A percentile compares a stretch with the other conserved stretches of the same genome.
phyloP scores from a whole-genome alignment of 768 basidiomycete genomes.

The Tulasnella sp. region DNA sequence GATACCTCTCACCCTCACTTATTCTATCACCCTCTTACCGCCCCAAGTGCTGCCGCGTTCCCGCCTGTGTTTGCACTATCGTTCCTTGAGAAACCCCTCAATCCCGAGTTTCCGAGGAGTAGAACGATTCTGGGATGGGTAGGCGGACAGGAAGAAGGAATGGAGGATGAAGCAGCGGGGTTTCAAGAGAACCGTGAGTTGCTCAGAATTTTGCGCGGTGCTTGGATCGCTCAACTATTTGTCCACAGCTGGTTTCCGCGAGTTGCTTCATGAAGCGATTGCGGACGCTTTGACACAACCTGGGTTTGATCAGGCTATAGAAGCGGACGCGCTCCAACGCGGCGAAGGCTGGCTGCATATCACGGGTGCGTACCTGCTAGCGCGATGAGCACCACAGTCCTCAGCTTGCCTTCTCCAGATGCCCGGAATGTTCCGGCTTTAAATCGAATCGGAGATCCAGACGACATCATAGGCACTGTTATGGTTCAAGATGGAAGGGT shows the following conservation, averaged over 20 bases:
- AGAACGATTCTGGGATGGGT: constrained; percentile 65
- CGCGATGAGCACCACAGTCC: background rate
- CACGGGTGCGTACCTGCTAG: constrained; percentile 45
- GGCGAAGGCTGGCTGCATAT: constrained; percentile 87
- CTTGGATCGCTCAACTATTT: background rate
- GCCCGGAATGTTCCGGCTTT: constrained; percentile 65
- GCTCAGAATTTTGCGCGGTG: background rate
- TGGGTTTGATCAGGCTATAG: constrained; percentile 59
- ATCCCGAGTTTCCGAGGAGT: constrained; percentile 42
- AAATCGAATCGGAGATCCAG: constrained; percentile 70
- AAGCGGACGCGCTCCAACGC: constrained; percentile 59
- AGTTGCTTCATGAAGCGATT: constrained; percentile 59
- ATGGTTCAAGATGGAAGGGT: constrained; percentile 68
- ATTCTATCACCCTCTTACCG: constrained; percentile 62
- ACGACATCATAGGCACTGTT: constrained; percentile 78
- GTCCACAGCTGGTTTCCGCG: constrained; percentile 54
- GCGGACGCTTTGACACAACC: constrained; percentile 52
- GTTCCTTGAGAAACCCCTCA: constrained; percentile 52
- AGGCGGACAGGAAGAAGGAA: constrained; percentile 30
- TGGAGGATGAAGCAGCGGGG: constrained; percentile 46
- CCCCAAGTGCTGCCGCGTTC: constrained; percentile 50
- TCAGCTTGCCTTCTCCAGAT: constrained; percentile 45
- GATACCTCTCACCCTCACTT: constrained; percentile 64
- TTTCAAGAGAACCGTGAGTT: constrained; percentile 69
- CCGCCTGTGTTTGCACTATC: constrained; percentile 61